These are phyloP conservation scores for Parafenestella ontariensis DNA, from an alignment of 2,329 filamentous ascomycete species.

Conservation along the genomic window DNA sequence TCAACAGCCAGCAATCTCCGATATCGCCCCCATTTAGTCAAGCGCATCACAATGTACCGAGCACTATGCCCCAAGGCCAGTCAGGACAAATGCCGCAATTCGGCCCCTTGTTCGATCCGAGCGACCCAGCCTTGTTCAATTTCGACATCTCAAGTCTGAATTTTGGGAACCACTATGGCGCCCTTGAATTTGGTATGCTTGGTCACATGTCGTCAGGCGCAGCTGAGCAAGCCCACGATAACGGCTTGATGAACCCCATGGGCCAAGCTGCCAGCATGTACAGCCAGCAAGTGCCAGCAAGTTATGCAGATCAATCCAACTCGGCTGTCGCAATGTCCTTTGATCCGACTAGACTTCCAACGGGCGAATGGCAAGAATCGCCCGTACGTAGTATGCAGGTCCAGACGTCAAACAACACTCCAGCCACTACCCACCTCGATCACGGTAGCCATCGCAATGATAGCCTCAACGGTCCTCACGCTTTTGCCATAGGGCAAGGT, in stretches of 20 bases:
- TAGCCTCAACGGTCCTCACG: slow-evolving; percentile 56
- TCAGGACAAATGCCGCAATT: slow-evolving; percentile 54
- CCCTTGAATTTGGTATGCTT: slow-evolving; percentile 93
- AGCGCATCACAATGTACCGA: slow-evolving; percentile 58
- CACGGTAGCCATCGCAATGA: slow-evolving; percentile 39
- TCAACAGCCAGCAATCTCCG: slow-evolving; percentile 73
- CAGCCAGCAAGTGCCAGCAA: slow-evolving; percentile 49
- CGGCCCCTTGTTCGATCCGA: slow-evolving; percentile 80
- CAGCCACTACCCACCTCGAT: slow-evolving; percentile 45
- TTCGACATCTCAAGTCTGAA: slow-evolving; percentile 94
- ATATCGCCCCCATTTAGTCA: slow-evolving; percentile 76
- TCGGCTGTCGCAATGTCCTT: slow-evolving; percentile 41
- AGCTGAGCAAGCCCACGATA: slow-evolving; percentile 77
- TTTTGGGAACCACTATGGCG: slow-evolving; percentile 95
- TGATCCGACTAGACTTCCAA: slow-evolving; percentile 32
- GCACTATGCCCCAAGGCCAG: slow-evolving; percentile 49
- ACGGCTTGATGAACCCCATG: slow-evolving; percentile 41
- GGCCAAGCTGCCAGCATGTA: slow-evolving; percentile 46
- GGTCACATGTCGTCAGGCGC: slow-evolving; percentile 94
- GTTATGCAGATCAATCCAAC: slow-evolving; percentile 32
- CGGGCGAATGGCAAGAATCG: slow-evolving; percentile 48
- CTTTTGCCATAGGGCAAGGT: slow-evolving; percentile 68
- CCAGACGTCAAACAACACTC: slow-evolving; percentile 52
- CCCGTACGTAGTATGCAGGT: slow-evolving; percentile 53
- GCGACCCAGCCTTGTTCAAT: slow-evolving; percentile 91